Conservation (phyloP, 2,329 filamentous ascomycete species). For the Akanthomyces dipterigenus region DNA sequence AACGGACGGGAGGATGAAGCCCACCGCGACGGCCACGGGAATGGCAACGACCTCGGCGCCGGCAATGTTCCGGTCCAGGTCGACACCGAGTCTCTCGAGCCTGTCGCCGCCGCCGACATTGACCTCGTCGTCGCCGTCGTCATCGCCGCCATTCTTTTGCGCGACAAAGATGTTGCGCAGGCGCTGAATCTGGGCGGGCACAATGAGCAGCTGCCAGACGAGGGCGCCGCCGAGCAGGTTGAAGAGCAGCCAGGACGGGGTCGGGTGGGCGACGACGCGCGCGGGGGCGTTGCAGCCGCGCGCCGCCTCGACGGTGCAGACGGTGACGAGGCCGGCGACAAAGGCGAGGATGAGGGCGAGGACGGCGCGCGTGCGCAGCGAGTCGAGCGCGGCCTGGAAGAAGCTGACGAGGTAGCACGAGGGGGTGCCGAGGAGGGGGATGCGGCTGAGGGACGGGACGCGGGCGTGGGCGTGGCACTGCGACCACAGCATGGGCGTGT, state of each 20-base stretch:
- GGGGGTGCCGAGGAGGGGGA: conserved; percentile 39
- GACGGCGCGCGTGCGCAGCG: conserved; percentile 32
- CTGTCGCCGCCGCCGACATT: conserved; percentile 15
- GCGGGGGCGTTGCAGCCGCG: conserved; percentile 33
- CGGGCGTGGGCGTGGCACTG: conserved; percentile 44
- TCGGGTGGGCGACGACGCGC: conserved; percentile 31
- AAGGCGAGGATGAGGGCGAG: conserved; percentile 38
- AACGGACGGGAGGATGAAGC: conserved; percentile 40
- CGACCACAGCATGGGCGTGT: conserved; percentile 45
- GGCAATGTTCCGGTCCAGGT: conserved; percentile 31
- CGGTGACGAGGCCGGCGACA: conserved; percentile 40
- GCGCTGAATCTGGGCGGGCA: conserved; percentile 42
- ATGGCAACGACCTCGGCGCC: conserved; percentile 52
- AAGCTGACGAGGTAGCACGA: conserved; percentile 45
- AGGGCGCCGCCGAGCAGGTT: conserved; percentile 43
- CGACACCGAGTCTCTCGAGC: conserved; percentile 12
- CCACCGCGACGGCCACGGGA: conserved; percentile 40
- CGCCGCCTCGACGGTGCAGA: conserved; percentile 43
- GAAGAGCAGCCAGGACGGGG: conserved; percentile 39
- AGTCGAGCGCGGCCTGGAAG: conserved; percentile 37
- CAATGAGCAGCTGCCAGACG: conserved; percentile 45
- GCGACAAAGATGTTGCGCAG: conserved; percentile 29
- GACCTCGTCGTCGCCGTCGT: conserved; percentile 13
- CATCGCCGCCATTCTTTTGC: neutral
- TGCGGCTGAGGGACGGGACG: conserved; percentile 36